Base-by-base conservation (phyloP, 192 early-diverging fungal genomes). In the Ambispora gerdemannii region DNA sequence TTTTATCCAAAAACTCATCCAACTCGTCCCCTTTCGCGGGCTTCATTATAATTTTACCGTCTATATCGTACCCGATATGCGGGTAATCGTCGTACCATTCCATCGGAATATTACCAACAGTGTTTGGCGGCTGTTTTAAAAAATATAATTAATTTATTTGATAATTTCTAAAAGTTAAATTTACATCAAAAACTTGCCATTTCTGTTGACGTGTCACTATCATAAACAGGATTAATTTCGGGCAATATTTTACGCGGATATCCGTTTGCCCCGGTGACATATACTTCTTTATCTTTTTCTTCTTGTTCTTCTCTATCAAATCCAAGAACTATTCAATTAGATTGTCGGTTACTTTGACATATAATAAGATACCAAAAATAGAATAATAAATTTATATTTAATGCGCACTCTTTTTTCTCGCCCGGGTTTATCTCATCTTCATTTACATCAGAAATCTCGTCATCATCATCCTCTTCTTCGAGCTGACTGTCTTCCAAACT, bases 81-180 rank as follows among this genome's bases (percentile, higher is more conserved):
- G 90, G 91, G 50, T 91, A 91, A 51, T 99, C 97, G 36, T 92
- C 90, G 75, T 99, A 99, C 96, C 96, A 98, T 78, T 96, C 91
- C 76, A 96, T 88, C 7, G 97, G 95, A 34, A 99, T 86, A 66
- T 97, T 95, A 61, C 97, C 97, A 60, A 97, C 88, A 0, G 94
- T 96, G 76, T 99, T 99, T 19, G 76, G 75, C 1, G 87, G 83
- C 84, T 92, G 80, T 71, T 80, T 56, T 25, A 31, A 3, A 15
- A 67, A 20, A n/a, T n/a, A n/a, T n/a, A n/a, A n/a, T n/a, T n/a
- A n/a, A n/a, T n/a, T n/a, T n/a, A n/a, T 36, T 28, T n/a, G 10
- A n/a, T 35, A 3, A 35, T 51, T 19, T 38, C n/a, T 38, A 55
- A 55, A 55, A 2, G 4, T 55, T 11, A 20, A 13, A 22, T 8